Evolutionary conservation across 495 filamentous ascomycete species (phyloP), one percentile per base, ranked within the genome.

Genomic region (Daldinia caldariorum): DNA sequence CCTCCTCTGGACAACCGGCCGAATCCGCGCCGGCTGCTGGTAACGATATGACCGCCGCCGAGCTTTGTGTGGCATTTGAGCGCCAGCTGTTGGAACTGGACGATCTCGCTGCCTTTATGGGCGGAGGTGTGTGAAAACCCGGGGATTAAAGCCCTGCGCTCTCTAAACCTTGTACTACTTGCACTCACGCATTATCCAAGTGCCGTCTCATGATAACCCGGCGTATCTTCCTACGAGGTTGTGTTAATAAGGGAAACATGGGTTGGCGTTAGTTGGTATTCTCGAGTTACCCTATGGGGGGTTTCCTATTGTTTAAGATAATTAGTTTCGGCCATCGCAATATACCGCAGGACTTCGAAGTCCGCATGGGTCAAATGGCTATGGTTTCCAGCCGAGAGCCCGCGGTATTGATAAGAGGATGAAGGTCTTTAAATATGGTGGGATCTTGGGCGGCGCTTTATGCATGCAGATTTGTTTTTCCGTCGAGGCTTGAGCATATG

Each of bases 21-120:
- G 69, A 72, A 49, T 31, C 67, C 26, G 57, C 67, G 14, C 61
- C 70, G 1, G 65, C 74, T n/a, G 58, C 69, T 4, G 74, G 72
- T 9, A 71, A 67, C 6, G 83, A 85, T 56, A 85, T 85, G 82
- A 84, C 81, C 3, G 80, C 81, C 0, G 70, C 75, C n/a, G 83
- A 85, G 58, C 75, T 85, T 6, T 85, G 83, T 62, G 64, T 65
- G 1, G 83, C 81, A 0, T 85, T 85, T 56, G 83, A 85, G 74
- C 77, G 82, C 13, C 83, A 85, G 72, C 73, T 85, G 6, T 73
- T 85, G 5, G 83, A 85, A 65, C 63, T 84, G 6, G 83, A 85
- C 41, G 83, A 85, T 60, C 76, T 85, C 10, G 83, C 83, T 32
- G 83, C 83, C 6, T 85, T 85, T 38, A 84, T 85, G 83, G 83